These are phyloP conservation scores for Debaryomyces prosopidis DNA, from an alignment of 805 yeast genomes.

Conservation along the genomic window DNA sequence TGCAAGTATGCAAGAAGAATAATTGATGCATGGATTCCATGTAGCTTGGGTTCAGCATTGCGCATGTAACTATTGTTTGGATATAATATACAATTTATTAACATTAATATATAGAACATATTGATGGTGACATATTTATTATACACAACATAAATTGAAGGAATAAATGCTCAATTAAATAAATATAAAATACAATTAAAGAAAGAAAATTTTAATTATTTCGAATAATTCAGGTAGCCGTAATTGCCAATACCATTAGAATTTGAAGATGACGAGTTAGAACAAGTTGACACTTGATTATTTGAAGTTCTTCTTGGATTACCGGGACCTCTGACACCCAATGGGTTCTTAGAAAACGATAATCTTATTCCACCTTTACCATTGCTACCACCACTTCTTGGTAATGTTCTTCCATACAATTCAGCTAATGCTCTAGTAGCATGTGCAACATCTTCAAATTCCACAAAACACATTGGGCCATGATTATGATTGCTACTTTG, in stretches of 20 bases:
- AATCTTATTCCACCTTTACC: conserved; percentile 93
- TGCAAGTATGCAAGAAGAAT: too few relatives aligned
- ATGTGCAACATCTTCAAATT: conserved; percentile 91
- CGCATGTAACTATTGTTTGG: neutral
- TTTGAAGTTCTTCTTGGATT: conserved; percentile 42
- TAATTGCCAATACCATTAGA: conserved; percentile 32
- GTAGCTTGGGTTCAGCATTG: too few relatives aligned
- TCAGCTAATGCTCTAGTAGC: conserved; percentile 95
- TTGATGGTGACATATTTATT: conserved; percentile 3
- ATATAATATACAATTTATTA: neutral
- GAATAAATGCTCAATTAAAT: conserved; percentile 12
- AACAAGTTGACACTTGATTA: conserved; percentile 21
- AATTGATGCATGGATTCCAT: too few relatives aligned
- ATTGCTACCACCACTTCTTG: conserved; percentile 67
- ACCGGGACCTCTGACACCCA: conserved; percentile 86
- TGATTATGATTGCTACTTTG: conserved; percentile 49
- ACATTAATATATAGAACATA: neutral
- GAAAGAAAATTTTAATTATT: conserved; percentile 2
- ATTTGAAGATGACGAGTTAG: conserved; percentile 12
- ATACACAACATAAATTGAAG: conserved; percentile 7
- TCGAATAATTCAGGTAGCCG: conserved; percentile 31
- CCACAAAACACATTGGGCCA: conserved; percentile 99
- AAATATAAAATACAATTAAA: conserved; percentile 6
- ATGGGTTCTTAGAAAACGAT: conserved; percentile 92
- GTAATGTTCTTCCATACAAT: conserved; percentile 87